Conservation (phyloP, 2,329 filamentous ascomycete species). For the Diatrype stigma region DNA sequence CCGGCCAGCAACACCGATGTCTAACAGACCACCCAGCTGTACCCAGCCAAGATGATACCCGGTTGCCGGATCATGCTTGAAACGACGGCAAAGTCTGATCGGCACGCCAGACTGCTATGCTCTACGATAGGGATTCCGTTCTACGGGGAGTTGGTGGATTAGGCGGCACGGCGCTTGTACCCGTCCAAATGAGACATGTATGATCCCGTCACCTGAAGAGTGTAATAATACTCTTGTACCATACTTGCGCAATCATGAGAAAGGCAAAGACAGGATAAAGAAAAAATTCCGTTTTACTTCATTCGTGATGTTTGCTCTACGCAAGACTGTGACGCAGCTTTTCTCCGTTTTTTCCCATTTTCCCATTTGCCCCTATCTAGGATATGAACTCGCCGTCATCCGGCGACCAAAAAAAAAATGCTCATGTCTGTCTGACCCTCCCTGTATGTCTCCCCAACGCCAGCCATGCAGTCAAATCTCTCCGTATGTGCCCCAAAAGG, state of each 20-base stretch:
- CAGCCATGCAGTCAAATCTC: conserved; percentile 5
- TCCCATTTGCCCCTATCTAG: no score
- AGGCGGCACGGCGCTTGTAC: conserved; percentile 12
- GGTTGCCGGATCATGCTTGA: conserved; percentile 80
- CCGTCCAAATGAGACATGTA: conserved; percentile 13
- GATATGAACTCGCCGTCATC: no score
- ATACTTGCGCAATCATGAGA: conserved; percentile 5
- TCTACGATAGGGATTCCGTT: conserved; percentile 74
- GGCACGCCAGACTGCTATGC: conserved; percentile 75
- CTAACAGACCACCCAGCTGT: conserved; percentile 41
- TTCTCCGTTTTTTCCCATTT: neutral
- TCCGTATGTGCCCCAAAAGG: no score
- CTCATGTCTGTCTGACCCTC: no score
- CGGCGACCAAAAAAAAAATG: no score
- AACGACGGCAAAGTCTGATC: conserved; percentile 79
- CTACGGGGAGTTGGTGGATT: conserved; percentile 62
- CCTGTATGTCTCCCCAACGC: conserved; percentile 7
- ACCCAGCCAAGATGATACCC: conserved; percentile 69
- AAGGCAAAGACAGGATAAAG: neutral
- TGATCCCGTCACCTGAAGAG: conserved; percentile 1
- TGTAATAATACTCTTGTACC: conserved; percentile 24
- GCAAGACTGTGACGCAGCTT: neutral
- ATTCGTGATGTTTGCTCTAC: neutral
- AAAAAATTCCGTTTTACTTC: neutral
- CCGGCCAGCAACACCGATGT: neutral